phyloP scores from a whole-genome alignment of 163 green algal species.

The Scenedesmus sp. region DNA sequence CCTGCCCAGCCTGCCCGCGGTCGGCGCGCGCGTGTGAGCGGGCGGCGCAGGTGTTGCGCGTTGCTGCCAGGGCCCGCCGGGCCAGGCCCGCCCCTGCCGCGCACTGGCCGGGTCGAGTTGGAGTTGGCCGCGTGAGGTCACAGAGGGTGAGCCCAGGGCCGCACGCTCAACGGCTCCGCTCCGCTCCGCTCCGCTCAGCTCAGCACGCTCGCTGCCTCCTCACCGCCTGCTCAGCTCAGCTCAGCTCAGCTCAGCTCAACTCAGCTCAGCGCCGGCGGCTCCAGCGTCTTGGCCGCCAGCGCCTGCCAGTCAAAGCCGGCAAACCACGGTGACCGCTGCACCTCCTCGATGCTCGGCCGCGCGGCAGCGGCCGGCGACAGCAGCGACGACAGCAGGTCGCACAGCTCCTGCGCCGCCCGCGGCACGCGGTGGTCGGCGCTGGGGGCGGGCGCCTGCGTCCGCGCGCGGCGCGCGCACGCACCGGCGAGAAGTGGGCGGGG shows the following conservation, averaged over 20 bases:
- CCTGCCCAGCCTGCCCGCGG: constrained; percentile 13
- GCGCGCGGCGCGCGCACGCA: background rate
- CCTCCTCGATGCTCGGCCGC: constrained; percentile 4
- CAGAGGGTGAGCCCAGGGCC: too few species aligned
- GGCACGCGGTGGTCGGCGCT: background rate
- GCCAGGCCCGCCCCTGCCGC: too few species aligned
- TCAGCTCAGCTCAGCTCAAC: too few species aligned
- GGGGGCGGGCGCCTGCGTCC: background rate
- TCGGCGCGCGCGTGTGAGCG: constrained; percentile 2
- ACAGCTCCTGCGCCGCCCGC: constrained; percentile 26
- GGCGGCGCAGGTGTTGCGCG: too few species aligned
- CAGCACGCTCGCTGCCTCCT: too few species aligned
- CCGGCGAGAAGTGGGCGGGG: constrained; percentile 37
- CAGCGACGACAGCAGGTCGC: constrained; percentile 15
- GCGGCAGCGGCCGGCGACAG: constrained; percentile 3
- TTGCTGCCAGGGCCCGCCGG: too few species aligned
- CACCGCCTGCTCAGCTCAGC: too few species aligned
- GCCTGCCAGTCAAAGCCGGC: constrained; percentile 39
- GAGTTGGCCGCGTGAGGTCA: too few species aligned
- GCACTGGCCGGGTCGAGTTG: too few species aligned
- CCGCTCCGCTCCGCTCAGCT: too few species aligned
- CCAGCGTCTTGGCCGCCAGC: constrained; percentile 11
- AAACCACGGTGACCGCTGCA: constrained; percentile 4
- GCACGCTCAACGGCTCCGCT: too few species aligned
- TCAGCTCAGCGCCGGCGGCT: background rate